phyloP scores from a whole-genome alignment of 1,139 yeast genomes.

The Kurtzmaniella natalensis region DNA sequence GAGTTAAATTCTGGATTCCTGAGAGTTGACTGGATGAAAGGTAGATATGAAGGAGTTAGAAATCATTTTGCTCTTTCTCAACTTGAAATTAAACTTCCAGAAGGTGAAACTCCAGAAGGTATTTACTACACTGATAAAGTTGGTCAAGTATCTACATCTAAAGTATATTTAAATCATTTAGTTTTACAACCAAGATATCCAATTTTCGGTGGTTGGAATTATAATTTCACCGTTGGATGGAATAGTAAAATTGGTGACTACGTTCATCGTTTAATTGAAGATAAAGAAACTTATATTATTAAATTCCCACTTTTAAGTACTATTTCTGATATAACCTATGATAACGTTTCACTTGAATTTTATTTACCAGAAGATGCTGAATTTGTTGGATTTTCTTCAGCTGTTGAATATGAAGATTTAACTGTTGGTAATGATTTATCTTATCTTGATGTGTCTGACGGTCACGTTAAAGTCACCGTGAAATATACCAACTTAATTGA shows the following conservation, averaged over 20 bases:
- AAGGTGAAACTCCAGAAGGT: slow-evolving; percentile 53
- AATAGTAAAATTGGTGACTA: slow-evolving; percentile 52
- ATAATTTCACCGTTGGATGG: slow-evolving; percentile 96
- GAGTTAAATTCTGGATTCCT: slow-evolving; percentile 64
- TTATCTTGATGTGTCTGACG: slow-evolving; percentile 72
- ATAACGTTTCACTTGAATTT: slow-evolving; percentile 54
- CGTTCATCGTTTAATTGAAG: slow-evolving; percentile 42
- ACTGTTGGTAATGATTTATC: slow-evolving; percentile 46
- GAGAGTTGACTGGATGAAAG: slow-evolving; percentile 69
- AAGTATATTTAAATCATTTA: slow-evolving; percentile 43
- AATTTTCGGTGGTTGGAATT: slow-evolving; percentile 92
- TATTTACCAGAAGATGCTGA: slow-evolving; percentile 88
- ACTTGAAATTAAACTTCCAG: slow-evolving; percentile 19
- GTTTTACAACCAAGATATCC: slow-evolving; percentile 86
- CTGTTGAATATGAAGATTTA: slow-evolving; percentile 41
- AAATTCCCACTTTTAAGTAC: slow-evolving; percentile 74
- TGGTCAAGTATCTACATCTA: slow-evolving; percentile 89
- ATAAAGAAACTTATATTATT: slow-evolving; percentile 47
- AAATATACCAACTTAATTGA: slow-evolving; percentile 64
- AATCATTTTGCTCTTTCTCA: slow-evolving; percentile 50
- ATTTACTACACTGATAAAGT: slow-evolving; percentile 81
- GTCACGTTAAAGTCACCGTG: slow-evolving; percentile 76
- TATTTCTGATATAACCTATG: slow-evolving; percentile 64
- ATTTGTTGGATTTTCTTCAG: slow-evolving; percentile 54
- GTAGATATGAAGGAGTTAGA: slow-evolving; percentile 37